Base-by-base conservation (phyloP, 139 green algal genomes). In the Chlorella vulgaris region DNA sequence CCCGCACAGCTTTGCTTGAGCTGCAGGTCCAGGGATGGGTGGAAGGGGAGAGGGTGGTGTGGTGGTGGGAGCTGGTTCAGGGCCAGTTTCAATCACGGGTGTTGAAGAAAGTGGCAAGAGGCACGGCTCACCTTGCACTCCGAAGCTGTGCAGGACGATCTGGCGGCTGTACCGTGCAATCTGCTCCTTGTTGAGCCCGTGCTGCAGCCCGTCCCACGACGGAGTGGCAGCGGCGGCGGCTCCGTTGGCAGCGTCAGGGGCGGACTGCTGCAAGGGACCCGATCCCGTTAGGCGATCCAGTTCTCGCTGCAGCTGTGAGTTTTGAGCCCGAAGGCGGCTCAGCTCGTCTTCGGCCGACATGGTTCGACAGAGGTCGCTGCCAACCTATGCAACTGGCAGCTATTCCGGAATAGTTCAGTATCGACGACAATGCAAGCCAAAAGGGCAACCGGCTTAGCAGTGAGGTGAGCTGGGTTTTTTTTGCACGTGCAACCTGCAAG, bases 131-230 rank as follows among this genome's bases (percentile, higher is more conserved):
- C 90, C 90, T 84, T 88, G 65, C 19, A 92, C 79, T 4, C 94
- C 95, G 88, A 98, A 97, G 40, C 66, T 83, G 15, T 90, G 90
- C 36, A 98, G 88, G 7, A 98, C 83, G 38, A 98, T 88, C 53
- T 98, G 95, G 4, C 95, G 82, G 78, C 87, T 93, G 86, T 97
- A 98, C 29, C 95, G 88, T 62, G 92, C 83, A 3, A 95, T 87
- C 62, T 98, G 87, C 0, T 80, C 70, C 62, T 90, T 90, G 69
- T 13, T 87, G 3, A 98, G 85, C 21, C 79, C 63, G 73, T 95
- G 92, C 71, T 65, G 79, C 61, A 68, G 88, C 87, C 42, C 78
- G 8, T 89, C 58, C 68, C 74, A 84, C 0, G 39, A 26, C 5
- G 77, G 67, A 7, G 3, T 8, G 69, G 7, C 58, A 50, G 19